Percentiles rank a stretch among this genome's conserved stretches.
These are phyloP conservation scores for Crithidia fasciculata DNA, from an alignment of 208 protist species.

Conservation along the genomic window DNA sequence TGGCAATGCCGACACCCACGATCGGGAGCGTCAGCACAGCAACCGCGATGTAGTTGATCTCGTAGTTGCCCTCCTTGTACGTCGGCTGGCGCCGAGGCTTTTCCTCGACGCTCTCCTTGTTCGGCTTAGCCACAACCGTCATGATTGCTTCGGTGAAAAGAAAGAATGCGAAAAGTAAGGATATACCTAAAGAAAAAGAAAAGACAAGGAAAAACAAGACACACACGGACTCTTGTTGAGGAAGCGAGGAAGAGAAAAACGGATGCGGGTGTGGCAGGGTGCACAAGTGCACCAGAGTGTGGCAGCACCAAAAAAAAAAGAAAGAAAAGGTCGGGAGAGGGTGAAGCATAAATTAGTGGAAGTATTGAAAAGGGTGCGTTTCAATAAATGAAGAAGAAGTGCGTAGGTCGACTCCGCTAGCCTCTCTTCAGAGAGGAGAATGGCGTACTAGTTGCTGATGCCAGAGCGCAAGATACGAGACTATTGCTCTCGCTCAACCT, in stretches of 20 bases:
- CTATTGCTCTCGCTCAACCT: no score
- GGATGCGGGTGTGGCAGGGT: no score
- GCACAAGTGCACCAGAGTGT: no score
- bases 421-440: no score
- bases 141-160: neutral
- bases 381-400: no score
- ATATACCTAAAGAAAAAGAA: neutral
- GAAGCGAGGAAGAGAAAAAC: neutral
- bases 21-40: constrained; percentile 68
- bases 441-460: no score
- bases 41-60: constrained; percentile 82
- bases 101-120: constrained; percentile 44
- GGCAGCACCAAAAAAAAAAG: neutral
- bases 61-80: constrained; percentile 67
- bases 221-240: constrained; percentile 1
- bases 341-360: no score
- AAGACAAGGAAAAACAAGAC: neutral
- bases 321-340: neutral
- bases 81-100: constrained; percentile 47
- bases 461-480: no score
- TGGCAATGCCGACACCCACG: constrained; percentile 32
- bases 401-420: no score
- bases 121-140: constrained; percentile 22
- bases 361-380: no score
- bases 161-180: no score